A percentile compares a stretch with the other conserved stretches of the same genome.
Conservation (phyloP, 306 rosid species). For the Prunus mira region DNA sequence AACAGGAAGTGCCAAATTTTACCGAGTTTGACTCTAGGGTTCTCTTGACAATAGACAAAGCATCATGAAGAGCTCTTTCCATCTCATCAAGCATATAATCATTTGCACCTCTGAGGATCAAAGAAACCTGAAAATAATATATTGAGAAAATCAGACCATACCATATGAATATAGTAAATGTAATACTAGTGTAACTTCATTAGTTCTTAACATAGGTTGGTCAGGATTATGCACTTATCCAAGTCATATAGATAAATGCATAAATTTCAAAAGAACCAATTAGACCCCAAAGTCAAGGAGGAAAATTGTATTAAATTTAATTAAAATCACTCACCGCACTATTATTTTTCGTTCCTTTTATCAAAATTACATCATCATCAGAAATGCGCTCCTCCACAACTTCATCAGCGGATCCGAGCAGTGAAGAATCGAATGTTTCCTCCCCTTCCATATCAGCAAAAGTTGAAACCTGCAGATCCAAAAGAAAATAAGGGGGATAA, state of each 20-base stretch:
- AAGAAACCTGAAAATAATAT: slow-evolving; percentile 54
- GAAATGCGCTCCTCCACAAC: slow-evolving; percentile 95
- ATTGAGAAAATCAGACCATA: not conserved
- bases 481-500: slow-evolving; percentile 2
- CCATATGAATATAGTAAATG: not conserved
- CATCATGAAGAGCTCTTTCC: slow-evolving; percentile 97
- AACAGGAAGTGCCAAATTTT: slow-evolving; percentile 17
- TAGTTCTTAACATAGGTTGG: not conserved
- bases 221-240: not conserved
- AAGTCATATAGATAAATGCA: not conserved
- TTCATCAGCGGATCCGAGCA: slow-evolving; percentile 94
- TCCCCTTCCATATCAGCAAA: slow-evolving; percentile 99
- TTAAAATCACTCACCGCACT: slow-evolving; percentile 68
- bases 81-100: slow-evolving; percentile 99
- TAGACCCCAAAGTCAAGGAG: not conserved
- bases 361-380: slow-evolving; percentile 85
- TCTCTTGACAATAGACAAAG: slow-evolving; percentile 88
- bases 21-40: slow-evolving; percentile 93
- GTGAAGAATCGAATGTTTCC: slow-evolving; percentile 89
- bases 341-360: slow-evolving; percentile 83
- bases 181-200: too few relatives aligned
- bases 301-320: not conserved
- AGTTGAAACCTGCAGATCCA: slow-evolving; percentile 70
- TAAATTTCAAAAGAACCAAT: not conserved
- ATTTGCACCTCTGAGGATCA: slow-evolving; percentile 93